Evolutionary conservation across 2,329 filamentous ascomycete genomes (phyloP).

Genomic region (Venturia aucupariae): DNA sequence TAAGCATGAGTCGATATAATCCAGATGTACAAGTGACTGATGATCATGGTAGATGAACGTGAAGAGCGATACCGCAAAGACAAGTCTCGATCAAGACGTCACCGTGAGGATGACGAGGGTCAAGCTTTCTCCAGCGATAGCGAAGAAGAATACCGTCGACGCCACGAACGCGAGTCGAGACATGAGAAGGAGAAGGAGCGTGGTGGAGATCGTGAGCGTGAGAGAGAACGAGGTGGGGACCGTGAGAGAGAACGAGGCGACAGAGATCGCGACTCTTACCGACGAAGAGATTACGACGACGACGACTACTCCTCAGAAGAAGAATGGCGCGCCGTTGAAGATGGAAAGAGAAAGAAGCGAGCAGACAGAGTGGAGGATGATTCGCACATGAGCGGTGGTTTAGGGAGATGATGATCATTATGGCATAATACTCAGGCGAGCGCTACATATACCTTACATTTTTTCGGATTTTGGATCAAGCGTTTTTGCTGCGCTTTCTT

Average conservation of each 20-base stretch:
- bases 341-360: slow-evolving; percentile 8
- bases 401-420: neutral
- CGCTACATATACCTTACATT: neutral
- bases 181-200: slow-evolving; percentile 2
- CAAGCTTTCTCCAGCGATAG: neutral
- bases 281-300: slow-evolving; percentile 2
- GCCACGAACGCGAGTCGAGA: slow-evolving; percentile 5
- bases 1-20: neutral
- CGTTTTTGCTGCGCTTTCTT: neutral
- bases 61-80: slow-evolving; percentile 9
- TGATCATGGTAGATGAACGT: neutral
- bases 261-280: slow-evolving; percentile 11
- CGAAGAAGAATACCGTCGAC: slow-evolving; percentile 1
- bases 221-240: slow-evolving; percentile 3
- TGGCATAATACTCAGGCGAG: neutral
- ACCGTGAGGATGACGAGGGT: neutral
- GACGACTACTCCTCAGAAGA: slow-evolving; percentile 10
- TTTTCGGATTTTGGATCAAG: neutral
- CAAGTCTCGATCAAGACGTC: neutral
- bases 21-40: neutral
- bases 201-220: slow-evolving; percentile 3
- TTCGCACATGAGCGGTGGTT: slow-evolving; percentile 8
- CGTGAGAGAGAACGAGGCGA: slow-evolving; percentile 8
- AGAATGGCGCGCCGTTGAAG: slow-evolving; percentile 4
- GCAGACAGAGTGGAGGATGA: neutral